These are phyloP conservation scores for Nannochloropsis salina DNA, from an alignment of 108 stramenopile species.

Conservation along the genomic window DNA sequence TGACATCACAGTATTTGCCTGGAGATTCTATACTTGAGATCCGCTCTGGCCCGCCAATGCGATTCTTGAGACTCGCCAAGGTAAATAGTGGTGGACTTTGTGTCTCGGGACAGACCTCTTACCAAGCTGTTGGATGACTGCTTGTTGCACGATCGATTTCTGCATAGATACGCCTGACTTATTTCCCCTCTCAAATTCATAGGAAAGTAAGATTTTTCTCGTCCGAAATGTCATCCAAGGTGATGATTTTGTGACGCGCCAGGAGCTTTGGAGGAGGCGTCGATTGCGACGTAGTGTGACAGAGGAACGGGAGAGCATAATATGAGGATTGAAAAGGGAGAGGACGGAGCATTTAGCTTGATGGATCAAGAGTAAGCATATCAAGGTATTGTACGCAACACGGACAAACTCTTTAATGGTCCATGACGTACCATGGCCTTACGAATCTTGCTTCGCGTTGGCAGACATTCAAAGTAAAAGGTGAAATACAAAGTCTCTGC, in stretches of 20 bases:
- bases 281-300: background rate
- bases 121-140: background rate
- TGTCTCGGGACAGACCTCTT: background rate
- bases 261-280: background rate
- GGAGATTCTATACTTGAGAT: constrained; percentile 42
- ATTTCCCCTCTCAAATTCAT: background rate
- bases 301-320: background rate
- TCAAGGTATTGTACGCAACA: too few relatives aligned
- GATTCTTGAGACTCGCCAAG: constrained; percentile 38
- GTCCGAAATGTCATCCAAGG: background rate
- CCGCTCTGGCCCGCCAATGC: constrained; percentile 32
- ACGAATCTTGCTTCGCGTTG: too few relatives aligned
- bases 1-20: constrained; percentile 26
- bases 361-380: too few relatives aligned
- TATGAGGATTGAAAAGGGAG: background rate
- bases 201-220: constrained; percentile 5
- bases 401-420: too few relatives aligned
- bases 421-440: too few relatives aligned
- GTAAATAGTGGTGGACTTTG: background rate
- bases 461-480: too few relatives aligned
- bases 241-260: background rate
- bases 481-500: too few relatives aligned
- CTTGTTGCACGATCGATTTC: background rate
- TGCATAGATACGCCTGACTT: background rate
- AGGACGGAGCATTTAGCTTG: background rate